Evolutionary conservation across 768 basidiomycete species (phyloP).

Genomic region (Mycena sanguinolenta): DNA sequence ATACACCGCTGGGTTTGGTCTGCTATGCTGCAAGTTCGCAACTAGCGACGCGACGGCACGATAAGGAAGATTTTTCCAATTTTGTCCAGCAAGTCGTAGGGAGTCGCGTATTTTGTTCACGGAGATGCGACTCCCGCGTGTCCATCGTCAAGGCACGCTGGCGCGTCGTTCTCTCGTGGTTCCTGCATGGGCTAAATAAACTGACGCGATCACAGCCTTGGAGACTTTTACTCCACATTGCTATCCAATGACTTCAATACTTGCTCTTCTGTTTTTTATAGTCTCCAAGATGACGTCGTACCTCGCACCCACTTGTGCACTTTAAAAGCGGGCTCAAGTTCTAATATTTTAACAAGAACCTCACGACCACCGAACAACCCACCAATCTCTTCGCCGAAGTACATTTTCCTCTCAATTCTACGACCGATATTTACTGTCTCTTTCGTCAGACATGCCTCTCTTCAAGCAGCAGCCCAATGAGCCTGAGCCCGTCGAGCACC

Average conservation of each 20-base stretch:
- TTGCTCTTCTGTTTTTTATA: neutral
- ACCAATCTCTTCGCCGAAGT: neutral
- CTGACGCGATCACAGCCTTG: neutral
- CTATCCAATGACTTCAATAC: neutral
- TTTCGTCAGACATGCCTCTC: slow-evolving; percentile 40
- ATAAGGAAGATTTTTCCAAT: neutral
- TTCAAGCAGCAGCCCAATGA: slow-evolving; percentile 37
- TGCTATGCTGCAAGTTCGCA: too few relatives aligned
- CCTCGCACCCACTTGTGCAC: slow-evolving; percentile 1
- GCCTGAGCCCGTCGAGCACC: slow-evolving; percentile 27
- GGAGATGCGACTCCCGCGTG: neutral
- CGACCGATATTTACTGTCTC: neutral
- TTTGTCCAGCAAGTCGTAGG: neutral
- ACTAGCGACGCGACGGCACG: too few relatives aligned
- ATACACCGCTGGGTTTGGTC: too few relatives aligned
- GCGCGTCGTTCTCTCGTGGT: neutral
- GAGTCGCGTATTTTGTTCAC: neutral
- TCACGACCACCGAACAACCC: neutral
- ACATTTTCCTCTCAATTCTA: neutral
- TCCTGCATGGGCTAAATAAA: neutral
- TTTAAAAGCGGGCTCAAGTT: slow-evolving; percentile 18
- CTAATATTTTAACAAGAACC: neutral
- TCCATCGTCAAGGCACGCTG: neutral
- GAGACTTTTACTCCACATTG: slow-evolving; percentile 29
- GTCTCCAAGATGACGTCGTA: slow-evolving; percentile 29